Conservation (phyloP, 805 yeast genomes). For the Kazachstania kunashirensis region DNA sequence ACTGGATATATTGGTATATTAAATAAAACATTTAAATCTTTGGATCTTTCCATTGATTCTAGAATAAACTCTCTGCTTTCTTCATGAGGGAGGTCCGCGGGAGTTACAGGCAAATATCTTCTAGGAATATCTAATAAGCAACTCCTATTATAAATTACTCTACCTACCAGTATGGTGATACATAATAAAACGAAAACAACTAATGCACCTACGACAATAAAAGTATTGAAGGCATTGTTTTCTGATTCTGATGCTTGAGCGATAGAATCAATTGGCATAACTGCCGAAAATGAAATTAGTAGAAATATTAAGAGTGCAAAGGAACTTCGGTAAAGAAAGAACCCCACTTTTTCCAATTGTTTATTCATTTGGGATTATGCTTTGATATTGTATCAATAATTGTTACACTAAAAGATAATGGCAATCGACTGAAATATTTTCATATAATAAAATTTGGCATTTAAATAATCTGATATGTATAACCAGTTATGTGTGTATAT, state of each 20-base stretch:
- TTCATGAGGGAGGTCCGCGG: conserved; percentile 46
- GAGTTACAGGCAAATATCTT: conserved; percentile 57
- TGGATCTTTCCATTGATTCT: conserved; percentile 35
- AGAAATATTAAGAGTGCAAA: conserved; percentile 21
- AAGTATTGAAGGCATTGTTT: conserved; percentile 65
- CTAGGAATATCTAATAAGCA: conserved; percentile 71
- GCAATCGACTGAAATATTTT: too few relatives aligned
- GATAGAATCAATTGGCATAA: conserved; percentile 74
- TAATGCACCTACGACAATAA: conserved; percentile 67
- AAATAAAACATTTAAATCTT: conserved; percentile 32
- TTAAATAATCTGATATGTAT: too few relatives aligned
- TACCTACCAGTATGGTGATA: conserved; percentile 42
- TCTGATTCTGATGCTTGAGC: conserved; percentile 43
- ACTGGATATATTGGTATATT: conserved; percentile 34
- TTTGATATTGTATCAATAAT: not conserved
- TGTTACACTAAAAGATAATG: too few relatives aligned
- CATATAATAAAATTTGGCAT: too few relatives aligned
- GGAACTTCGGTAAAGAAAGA: conserved; percentile 15
- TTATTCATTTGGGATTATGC: not conserved
- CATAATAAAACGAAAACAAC: conserved; percentile 47
- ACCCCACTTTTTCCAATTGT: conserved; percentile 2
- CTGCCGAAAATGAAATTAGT: conserved; percentile 51
- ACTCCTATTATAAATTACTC: conserved; percentile 50
- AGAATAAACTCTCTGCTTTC: conserved; percentile 34
- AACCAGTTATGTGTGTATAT: too few relatives aligned